Evolutionary conservation across 306 rosid genomes (phyloP).

Genomic region (Sicyos edulis): DNA sequence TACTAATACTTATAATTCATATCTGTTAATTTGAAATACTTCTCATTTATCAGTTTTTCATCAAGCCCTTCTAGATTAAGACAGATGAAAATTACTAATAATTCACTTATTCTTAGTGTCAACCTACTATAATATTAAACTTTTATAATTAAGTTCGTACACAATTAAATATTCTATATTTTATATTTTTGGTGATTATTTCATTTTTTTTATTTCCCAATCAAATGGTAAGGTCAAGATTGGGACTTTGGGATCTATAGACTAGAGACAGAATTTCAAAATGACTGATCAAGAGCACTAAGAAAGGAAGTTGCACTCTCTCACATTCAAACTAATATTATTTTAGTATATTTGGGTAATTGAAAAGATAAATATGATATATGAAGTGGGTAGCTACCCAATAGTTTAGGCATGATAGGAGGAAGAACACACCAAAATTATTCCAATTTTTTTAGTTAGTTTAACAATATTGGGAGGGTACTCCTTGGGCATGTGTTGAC

Average conservation of each 20-base stretch:
- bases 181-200: too few relatives aligned
- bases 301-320: neutral
- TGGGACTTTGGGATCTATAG: neutral
- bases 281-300: neutral
- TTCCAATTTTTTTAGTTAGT: neutral
- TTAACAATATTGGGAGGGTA: too few relatives aligned
- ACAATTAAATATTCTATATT: too few relatives aligned
- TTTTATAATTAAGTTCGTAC: too few relatives aligned
- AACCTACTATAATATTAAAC: too few relatives aligned
- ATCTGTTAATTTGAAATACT: neutral
- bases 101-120: too few relatives aligned
- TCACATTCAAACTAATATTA: neutral
- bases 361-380: neutral
- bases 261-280: neutral
- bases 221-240: neutral
- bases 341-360: neutral
- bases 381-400: constrained; percentile 8
- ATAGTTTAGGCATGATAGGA: neutral
- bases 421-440: neutral
- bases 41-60: neutral
- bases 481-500: constrained; percentile 2
- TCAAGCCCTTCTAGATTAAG: too few relatives aligned
- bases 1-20: too few relatives aligned
- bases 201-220: too few relatives aligned
- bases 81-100: too few relatives aligned